Conservation (phyloP, 176 grass and related monocot species). For the Triticum monococcum region DNA sequence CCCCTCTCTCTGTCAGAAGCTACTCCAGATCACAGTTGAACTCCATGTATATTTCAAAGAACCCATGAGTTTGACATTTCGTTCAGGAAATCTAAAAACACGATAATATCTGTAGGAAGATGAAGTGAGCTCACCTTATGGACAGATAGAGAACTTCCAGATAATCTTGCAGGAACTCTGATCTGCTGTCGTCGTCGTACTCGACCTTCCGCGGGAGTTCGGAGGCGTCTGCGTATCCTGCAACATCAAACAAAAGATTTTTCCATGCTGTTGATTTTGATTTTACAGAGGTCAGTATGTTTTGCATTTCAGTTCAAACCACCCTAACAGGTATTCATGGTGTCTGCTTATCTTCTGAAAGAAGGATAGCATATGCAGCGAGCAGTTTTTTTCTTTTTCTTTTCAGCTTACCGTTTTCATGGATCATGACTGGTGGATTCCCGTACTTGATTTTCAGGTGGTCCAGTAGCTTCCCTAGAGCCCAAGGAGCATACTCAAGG, state of each 20-base stretch:
- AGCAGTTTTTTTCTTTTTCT: not conserved
- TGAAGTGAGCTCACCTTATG: not conserved
- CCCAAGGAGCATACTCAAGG: constrained; percentile 37
- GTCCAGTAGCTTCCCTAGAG: constrained; percentile 59
- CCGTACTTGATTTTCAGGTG: constrained; percentile 60
- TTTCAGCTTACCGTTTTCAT: constrained; percentile 61
- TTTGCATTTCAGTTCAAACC: not conserved
- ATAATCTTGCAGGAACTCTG: constrained; percentile 21
- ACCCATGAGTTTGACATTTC: not conserved
- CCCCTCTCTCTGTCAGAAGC: not conserved
- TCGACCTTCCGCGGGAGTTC: not conserved
- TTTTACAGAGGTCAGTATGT: not conserved
- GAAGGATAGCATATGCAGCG: not conserved
- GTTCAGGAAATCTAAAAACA: not conserved
- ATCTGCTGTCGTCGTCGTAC: constrained; percentile 13
- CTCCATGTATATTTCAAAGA: not conserved
- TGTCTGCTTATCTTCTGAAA: not conserved
- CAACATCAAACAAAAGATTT: not conserved
- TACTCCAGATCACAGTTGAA: not conserved
- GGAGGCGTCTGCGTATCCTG: not conserved
- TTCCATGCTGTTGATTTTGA: not conserved
- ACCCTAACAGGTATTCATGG: not conserved
- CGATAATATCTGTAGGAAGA: not conserved
- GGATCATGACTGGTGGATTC: constrained; percentile 62
- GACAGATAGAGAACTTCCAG: constrained; percentile 24